Conservation (phyloP, 495 filamentous ascomycete genomes). For the Viridothelium virens region DNA sequence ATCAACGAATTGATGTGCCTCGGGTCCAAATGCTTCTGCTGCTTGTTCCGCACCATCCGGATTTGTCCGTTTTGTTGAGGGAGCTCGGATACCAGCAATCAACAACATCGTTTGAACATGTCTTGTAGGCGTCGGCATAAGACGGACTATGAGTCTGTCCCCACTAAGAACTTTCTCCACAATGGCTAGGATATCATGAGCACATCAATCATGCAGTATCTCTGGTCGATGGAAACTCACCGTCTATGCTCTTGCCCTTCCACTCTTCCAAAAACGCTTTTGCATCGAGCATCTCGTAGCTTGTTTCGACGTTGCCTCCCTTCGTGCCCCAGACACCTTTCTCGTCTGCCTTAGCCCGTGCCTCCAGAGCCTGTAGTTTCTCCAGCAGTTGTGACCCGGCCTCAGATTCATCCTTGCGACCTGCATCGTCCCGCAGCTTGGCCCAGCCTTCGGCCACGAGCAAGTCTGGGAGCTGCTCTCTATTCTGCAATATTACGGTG, state of each 20-base stretch:
- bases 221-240: slow-evolving; percentile 23
- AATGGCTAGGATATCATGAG: slow-evolving; percentile 37
- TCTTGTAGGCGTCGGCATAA: slow-evolving; percentile 64
- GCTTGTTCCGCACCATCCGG: slow-evolving; percentile 69
- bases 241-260: slow-evolving; percentile 71
- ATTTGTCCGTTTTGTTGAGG: slow-evolving; percentile 72
- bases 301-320: slow-evolving; percentile 59
- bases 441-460: slow-evolving; percentile 79
- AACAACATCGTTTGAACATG: slow-evolving; percentile 79
- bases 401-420: slow-evolving; percentile 74
- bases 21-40: slow-evolving; percentile 79
- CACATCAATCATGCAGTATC: not conserved
- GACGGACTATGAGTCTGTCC: slow-evolving; percentile 78
- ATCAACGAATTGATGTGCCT: slow-evolving; percentile 81
- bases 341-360: slow-evolving; percentile 63
- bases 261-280: slow-evolving; percentile 64
- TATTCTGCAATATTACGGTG: slow-evolving; percentile 60
- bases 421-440: slow-evolving; percentile 86
- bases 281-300: slow-evolving; percentile 66
- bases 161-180: slow-evolving; percentile 86
- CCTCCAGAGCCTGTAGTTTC: slow-evolving; percentile 67
- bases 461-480: slow-evolving; percentile 68
- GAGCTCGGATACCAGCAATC: slow-evolving; percentile 82
- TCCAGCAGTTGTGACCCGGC: slow-evolving; percentile 59
- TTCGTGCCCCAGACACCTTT: slow-evolving; percentile 66